Conservation (phyloP, 345 rosid species). For the Acer negundo region DNA sequence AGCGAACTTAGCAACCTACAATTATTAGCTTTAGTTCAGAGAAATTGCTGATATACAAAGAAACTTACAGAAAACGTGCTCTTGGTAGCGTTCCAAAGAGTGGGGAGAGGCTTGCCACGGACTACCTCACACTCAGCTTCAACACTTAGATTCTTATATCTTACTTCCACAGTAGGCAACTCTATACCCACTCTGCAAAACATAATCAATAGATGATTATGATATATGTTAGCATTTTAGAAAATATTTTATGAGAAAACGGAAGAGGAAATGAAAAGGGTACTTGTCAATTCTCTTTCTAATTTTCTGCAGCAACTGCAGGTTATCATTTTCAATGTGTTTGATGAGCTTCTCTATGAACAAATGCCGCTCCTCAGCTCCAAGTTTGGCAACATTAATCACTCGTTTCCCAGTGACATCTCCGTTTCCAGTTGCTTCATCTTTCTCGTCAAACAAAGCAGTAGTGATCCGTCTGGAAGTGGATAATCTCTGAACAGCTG, state of each 20-base stretch:
- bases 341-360: conserved; percentile 33
- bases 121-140: conserved; percentile 44
- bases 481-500: conserved; percentile 27
- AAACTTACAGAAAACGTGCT: conserved; percentile 30
- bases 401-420: conserved; percentile 12
- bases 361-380: conserved; percentile 21
- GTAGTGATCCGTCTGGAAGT: conserved; percentile 20
- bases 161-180: conserved; percentile 47
- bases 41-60: background rate
- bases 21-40: background rate
- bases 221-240: background rate
- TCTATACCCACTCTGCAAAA: conserved; percentile 42
- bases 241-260: background rate
- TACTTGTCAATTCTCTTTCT: conserved; percentile 31
- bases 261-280: background rate
- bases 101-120: conserved; percentile 49
- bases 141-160: conserved; percentile 36
- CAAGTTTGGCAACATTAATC: conserved; percentile 30
- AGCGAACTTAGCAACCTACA: background rate
- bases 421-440: background rate
- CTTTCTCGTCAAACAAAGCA: conserved; percentile 11
- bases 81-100: conserved; percentile 43
- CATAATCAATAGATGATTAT: background rate
- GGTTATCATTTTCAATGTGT: conserved; percentile 32
- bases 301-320: conserved; percentile 23